Evolutionary conservation across 495 filamentous ascomycete genomes (phyloP), one percentile per base, ranked within the genome.

Genomic region (Lineolata rhizophorae): DNA sequence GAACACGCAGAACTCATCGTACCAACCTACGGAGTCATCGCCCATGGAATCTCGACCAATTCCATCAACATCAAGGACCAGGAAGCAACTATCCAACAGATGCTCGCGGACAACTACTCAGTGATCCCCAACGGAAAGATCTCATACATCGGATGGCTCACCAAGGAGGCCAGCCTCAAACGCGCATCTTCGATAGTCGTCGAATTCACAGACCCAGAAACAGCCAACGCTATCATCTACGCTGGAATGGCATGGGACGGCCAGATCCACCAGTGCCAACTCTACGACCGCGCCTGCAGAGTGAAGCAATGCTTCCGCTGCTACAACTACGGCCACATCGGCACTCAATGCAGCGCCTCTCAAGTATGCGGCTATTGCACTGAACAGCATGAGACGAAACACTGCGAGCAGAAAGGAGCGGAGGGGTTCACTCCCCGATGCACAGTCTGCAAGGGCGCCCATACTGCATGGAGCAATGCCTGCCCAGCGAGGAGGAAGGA

Each of bases 31-130:
- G n/a, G n/a, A n/a, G n/a, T n/a, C n/a, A n/a, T n/a, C n/a, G n/a
- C n/a, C n/a, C n/a, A n/a, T n/a, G n/a, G n/a, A n/a, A n/a, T n/a
- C n/a, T n/a, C n/a, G n/a, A 41, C 31, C 16, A 45, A 39, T 21
- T 45, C 34, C 18, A 38, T 45, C 18, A 41, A 45, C 29, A 37
- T 38, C 17, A 42, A 41, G 21, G 31, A 45, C 20, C 21, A 41
- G 21, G 34, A 12, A 38, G 39, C 16, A 38, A 42, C 38, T 34
- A 41, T 45, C 18, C 18, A 45, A 38, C 19, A 35, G 26, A 41
- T 45, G 30, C 30, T 38, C 28, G 25, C 30, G 29, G 42, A 45
- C 17, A 45, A 45, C 31, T 38, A 41, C 26, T 35, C 30, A 37
- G 34, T 41, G 14, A 41, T 41, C 21, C 39, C 34, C 12, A 26